Percentiles rank a stretch among this genome's conserved stretches.
Conservation (phyloP, 768 basidiomycete species). For the Hemileccinum impolitum region DNA sequence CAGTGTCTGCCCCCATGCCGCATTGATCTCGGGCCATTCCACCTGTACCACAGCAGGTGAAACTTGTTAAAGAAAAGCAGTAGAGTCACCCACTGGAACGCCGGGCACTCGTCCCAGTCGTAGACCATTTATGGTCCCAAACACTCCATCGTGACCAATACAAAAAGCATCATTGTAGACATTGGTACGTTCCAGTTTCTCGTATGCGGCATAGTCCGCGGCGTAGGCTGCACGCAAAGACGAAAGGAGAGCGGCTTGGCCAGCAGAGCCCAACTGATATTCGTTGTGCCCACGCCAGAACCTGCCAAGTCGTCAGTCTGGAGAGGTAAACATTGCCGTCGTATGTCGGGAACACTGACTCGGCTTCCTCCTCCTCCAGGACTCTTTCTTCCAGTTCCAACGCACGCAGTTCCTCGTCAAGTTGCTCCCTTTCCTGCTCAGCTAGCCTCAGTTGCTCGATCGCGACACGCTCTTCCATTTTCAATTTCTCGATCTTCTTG, state of each 20-base stretch:
- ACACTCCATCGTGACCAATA: slow-evolving; percentile 90
- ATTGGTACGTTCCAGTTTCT: slow-evolving; percentile 86
- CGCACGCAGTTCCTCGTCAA: slow-evolving; percentile 67
- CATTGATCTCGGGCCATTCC: slow-evolving; percentile 98
- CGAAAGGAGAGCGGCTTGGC: slow-evolving; percentile 66
- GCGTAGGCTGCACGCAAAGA: slow-evolving; percentile 76
- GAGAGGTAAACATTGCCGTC: background rate
- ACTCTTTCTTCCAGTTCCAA: slow-evolving; percentile 76
- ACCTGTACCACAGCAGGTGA: slow-evolving; percentile 49
- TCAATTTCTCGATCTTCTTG: slow-evolving; percentile 69
- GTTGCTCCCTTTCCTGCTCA: slow-evolving; percentile 71
- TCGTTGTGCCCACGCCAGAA: slow-evolving; percentile 83
- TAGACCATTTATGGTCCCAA: slow-evolving; percentile 97
- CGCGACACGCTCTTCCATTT: slow-evolving; percentile 61
- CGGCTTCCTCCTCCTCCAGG: slow-evolving; percentile 80
- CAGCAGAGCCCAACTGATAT: slow-evolving; percentile 59
- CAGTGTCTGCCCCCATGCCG: slow-evolving; percentile 97
- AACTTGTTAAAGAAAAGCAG: background rate
- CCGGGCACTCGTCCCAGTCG: slow-evolving; percentile 85
- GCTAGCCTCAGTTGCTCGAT: slow-evolving; percentile 73
- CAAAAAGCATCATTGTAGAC: slow-evolving; percentile 96
- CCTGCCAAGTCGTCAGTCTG: slow-evolving; percentile 36
- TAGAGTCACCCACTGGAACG: slow-evolving; percentile 56
- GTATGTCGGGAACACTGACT: slow-evolving; percentile 46
- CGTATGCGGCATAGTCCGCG: slow-evolving; percentile 70